phyloP scores from a whole-genome alignment of 768 basidiomycete genomes.

The Mycena belliarum region DNA sequence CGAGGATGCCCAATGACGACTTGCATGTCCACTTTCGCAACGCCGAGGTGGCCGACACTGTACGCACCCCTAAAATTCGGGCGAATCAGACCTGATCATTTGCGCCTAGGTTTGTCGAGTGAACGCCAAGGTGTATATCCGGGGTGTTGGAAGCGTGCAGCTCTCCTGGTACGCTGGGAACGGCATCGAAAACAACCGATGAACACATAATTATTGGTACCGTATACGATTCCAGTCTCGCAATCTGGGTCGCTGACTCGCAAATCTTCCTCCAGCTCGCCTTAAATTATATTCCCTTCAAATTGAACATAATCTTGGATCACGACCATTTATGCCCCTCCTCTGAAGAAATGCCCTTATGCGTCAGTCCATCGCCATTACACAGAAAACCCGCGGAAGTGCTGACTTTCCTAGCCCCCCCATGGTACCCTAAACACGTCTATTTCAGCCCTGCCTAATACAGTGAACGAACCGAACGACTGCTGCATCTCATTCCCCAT shows the following conservation, averaged over 20 bases:
- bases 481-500: constrained; percentile 5
- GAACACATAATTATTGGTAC: constrained; percentile 5
- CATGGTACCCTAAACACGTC: constrained; percentile 13
- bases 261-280: background rate
- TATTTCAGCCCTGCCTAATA: constrained; percentile 11
- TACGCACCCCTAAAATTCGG: constrained; percentile 34
- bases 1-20: constrained; percentile 74
- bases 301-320: constrained; percentile 18
- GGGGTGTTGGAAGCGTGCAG: constrained; percentile 75
- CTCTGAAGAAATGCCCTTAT: constrained; percentile 19
- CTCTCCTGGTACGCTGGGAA: constrained; percentile 59
- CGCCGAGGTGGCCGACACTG: constrained; percentile 80
- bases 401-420: constrained; percentile 11
- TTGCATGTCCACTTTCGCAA: constrained; percentile 75
- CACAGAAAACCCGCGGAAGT: background rate
- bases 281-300: constrained; percentile 5
- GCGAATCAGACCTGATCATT: background rate
- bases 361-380: constrained; percentile 4
- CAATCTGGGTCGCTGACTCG: background rate
- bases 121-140: constrained; percentile 72
- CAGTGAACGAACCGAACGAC: constrained; percentile 4
- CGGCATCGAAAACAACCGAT: constrained; percentile 50
- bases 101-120: constrained; percentile 72
- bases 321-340: constrained; percentile 21
- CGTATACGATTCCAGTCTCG: too few species aligned